phyloP scores from a whole-genome alignment of 441 rosid species.

The Populus hybrid region DNA sequence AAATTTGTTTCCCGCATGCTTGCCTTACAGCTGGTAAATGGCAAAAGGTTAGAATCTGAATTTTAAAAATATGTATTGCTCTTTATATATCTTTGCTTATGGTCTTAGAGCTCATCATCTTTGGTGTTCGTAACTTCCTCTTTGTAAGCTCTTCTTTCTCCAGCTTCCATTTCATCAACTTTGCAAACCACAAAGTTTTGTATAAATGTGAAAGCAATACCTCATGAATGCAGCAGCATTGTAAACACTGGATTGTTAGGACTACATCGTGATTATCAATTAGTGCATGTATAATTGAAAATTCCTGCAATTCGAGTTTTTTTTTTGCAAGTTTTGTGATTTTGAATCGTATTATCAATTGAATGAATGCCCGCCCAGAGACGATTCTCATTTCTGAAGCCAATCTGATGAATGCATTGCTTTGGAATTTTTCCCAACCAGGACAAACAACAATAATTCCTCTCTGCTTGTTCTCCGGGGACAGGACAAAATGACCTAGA shows the following conservation, averaged over 20 bases:
- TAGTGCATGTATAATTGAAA: too few relatives aligned
- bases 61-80: constrained; percentile 20
- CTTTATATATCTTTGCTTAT: constrained; percentile 9
- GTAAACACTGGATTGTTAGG: constrained; percentile 36
- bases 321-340: background rate
- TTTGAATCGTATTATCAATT: background rate
- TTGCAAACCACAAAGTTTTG: constrained; percentile 21
- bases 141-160: background rate
- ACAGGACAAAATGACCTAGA: constrained; percentile 4
- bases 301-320: too few relatives aligned
- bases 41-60: constrained; percentile 20
- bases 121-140: constrained; percentile 10
- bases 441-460: background rate
- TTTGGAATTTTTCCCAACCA: background rate
- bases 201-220: constrained; percentile 35
- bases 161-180: constrained; percentile 20
- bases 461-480: background rate
- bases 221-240: constrained; percentile 22
- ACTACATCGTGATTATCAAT: constrained; percentile 15
- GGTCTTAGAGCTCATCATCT: constrained; percentile 14
- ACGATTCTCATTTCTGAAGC: background rate
- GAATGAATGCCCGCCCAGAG: too few relatives aligned
- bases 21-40: constrained; percentile 19
- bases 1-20: constrained; percentile 16
- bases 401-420: background rate